Evolutionary conservation across 2,329 filamentous ascomycete species (phyloP).

Genomic region (Scedosporium minutisporum): DNA sequence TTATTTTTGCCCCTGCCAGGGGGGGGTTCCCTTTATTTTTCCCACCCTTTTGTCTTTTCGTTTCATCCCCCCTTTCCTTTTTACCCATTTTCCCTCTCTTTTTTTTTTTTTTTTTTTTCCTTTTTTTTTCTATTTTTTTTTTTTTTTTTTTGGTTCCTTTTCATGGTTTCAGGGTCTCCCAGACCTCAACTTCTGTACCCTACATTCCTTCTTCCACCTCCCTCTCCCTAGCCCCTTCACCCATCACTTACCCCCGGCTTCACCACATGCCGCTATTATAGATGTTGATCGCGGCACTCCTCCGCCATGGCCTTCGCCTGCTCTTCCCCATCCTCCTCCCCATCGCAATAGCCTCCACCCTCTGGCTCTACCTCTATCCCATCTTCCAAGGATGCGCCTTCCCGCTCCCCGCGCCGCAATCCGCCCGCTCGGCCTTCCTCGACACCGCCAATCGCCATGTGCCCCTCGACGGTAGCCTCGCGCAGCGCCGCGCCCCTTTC

Average conservation of each 20-base stretch:
- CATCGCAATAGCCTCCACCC: slow-evolving; percentile 57
- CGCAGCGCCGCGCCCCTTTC: slow-evolving; percentile 54
- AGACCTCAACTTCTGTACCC: neutral
- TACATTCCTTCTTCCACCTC: neutral
- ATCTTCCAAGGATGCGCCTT: slow-evolving; percentile 73
- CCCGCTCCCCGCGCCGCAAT: slow-evolving; percentile 38
- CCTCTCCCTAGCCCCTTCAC: neutral
- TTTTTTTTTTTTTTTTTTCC: slow-evolving; percentile 1
- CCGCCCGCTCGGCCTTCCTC: slow-evolving; percentile 8
- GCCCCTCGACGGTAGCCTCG: slow-evolving; percentile 3
- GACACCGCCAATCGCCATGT: slow-evolving; percentile 9
- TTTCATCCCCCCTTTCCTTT: neutral
- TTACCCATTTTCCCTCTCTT: neutral
- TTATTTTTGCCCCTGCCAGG: too few relatives aligned
- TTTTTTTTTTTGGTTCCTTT: neutral
- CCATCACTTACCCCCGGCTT: neutral
- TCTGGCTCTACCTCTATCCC: slow-evolving; percentile 84
- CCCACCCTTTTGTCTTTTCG: too few relatives aligned
- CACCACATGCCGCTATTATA: slow-evolving; percentile 14
- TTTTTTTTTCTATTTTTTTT: neutral
- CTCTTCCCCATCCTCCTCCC: slow-evolving; percentile 38
- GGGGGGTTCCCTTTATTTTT: too few relatives aligned
- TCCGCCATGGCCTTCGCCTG: slow-evolving; percentile 47
- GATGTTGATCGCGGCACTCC: slow-evolving; percentile 43
- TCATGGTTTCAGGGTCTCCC: neutral